Evolutionary conservation across 2,329 filamentous ascomycete genomes (phyloP).

Genomic region (Aspergillus sp.): DNA sequence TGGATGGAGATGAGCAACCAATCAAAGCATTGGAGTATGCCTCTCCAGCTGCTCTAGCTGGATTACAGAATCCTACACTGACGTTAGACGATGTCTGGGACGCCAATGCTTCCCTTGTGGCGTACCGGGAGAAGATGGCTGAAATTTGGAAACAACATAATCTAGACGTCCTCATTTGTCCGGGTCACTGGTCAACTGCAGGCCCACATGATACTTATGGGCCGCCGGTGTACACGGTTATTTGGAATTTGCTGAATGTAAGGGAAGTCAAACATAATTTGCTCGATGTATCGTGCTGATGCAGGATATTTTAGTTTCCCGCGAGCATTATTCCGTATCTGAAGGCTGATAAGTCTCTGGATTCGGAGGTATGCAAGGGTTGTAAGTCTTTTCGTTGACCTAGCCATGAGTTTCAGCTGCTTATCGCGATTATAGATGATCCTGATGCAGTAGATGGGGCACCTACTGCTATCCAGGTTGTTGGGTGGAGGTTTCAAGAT

Average conservation of each 20-base stretch:
- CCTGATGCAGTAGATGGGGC: neutral
- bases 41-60: neutral
- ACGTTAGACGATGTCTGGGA: neutral
- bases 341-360: neutral
- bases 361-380: neutral
- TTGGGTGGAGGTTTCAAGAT: neutral
- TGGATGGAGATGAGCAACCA: neutral
- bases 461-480: neutral
- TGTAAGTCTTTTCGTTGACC: neutral
- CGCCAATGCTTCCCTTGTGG: neutral
- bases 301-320: neutral
- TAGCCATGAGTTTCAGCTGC: neutral
- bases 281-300: neutral
- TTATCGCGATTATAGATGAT: neutral
- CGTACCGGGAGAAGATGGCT: neutral
- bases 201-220: conserved; percentile 1
- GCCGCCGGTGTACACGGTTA: neutral
- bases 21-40: neutral
- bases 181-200: neutral
- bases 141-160: neutral
- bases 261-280: neutral
- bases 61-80: neutral
- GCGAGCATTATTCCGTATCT: neutral
- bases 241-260: neutral
- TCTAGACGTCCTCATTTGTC: neutral